These are phyloP conservation scores for Berkeleyomyces basicola DNA, from an alignment of 2,329 filamentous ascomycete species.

Conservation along the genomic window DNA sequence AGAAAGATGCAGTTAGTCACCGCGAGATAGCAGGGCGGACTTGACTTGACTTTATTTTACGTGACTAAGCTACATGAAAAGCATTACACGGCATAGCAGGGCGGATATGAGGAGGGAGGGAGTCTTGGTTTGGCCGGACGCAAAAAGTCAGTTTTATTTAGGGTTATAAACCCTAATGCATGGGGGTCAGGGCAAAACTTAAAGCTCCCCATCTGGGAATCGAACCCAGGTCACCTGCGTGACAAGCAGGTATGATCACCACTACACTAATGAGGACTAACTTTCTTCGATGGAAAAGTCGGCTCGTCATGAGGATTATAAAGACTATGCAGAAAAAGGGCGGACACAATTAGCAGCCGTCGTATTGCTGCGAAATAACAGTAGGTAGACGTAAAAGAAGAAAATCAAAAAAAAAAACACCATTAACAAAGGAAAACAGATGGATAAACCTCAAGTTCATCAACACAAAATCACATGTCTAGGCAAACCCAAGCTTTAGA, in stretches of 20 bases:
- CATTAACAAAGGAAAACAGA: too few species aligned
- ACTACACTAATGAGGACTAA: slow-evolving; percentile 13
- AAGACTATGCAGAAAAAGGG: not conserved
- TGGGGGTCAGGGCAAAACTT: not conserved
- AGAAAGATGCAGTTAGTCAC: not conserved
- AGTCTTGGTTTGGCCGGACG: not conserved
- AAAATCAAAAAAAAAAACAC: too few species aligned
- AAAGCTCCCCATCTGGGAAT: slow-evolving; percentile 13
- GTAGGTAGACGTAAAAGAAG: too few species aligned
- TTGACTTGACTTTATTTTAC: too few species aligned
- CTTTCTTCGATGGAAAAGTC: not conserved
- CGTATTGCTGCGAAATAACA: too few species aligned
- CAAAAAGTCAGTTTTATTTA: not conserved
- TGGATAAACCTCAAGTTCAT: not conserved
- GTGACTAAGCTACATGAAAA: too few species aligned
- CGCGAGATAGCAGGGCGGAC: too few species aligned
- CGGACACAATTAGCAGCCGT: too few species aligned
- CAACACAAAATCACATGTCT: not conserved
- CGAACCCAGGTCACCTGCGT: slow-evolving; percentile 14
- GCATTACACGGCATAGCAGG: not conserved
- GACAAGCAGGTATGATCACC: slow-evolving; percentile 14
- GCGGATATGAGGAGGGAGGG: not conserved
- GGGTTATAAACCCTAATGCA: not conserved
- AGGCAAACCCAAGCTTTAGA: not conserved
- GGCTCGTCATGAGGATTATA: not conserved